Conservation (phyloP, 2,329 filamentous ascomycete species). For the Periconia digitata region DNA sequence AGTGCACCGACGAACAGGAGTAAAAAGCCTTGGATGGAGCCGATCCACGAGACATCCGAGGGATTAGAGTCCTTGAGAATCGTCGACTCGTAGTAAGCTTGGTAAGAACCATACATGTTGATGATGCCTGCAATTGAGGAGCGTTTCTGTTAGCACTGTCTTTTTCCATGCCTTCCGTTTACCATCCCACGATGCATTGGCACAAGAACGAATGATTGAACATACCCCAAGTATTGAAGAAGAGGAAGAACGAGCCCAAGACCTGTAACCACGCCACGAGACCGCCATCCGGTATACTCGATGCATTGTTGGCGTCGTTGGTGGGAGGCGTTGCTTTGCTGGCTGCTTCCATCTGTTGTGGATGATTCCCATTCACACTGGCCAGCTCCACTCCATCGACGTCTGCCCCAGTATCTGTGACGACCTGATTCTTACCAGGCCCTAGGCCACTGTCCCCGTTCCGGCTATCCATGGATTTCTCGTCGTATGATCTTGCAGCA, state of each 20-base stretch:
- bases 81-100: conserved; percentile 51
- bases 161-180: neutral
- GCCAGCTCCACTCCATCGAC: neutral
- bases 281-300: conserved; percentile 50
- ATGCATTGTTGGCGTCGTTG: conserved; percentile 42
- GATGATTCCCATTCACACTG: neutral
- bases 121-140: conserved; percentile 47
- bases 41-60: conserved; percentile 54
- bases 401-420: conserved; percentile 10
- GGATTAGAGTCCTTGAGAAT: conserved; percentile 44
- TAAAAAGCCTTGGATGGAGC: conserved; percentile 51
- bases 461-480: neutral
- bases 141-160: neutral
- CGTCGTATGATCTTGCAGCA: neutral
- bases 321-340: conserved; percentile 20
- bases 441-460: conserved; percentile 7
- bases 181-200: neutral
- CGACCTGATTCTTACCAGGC: conserved; percentile 15
- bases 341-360: conserved; percentile 20
- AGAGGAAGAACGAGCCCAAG: conserved; percentile 49
- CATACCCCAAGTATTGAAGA: conserved; percentile 51
- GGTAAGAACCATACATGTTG: conserved; percentile 53
- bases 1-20: conserved; percentile 50
- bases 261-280: conserved; percentile 53
- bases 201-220: conserved; percentile 2